A percentile compares a stretch with the other conserved stretches of the same genome.
Conservation (phyloP, 164 flowering plant species). For the Magnolia officinalis region DNA sequence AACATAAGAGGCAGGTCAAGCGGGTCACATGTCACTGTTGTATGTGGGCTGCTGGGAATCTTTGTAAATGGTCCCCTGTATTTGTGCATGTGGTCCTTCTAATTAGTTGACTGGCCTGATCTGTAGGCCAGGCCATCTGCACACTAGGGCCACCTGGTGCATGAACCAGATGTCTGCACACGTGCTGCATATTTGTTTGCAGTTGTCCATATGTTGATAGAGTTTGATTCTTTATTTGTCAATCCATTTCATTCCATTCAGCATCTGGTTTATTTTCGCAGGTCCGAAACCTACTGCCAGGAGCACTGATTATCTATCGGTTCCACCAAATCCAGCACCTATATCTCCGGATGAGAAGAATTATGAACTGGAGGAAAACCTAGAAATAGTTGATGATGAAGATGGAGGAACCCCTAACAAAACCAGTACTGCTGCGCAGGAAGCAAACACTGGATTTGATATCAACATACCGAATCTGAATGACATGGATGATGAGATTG, state of each 20-base stretch:
- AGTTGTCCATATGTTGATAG: too few species aligned
- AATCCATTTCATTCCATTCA: background rate
- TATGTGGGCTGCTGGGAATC: too few species aligned
- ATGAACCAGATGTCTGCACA: too few species aligned
- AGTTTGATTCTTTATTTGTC: background rate
- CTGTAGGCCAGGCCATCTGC: too few species aligned
- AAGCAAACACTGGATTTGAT: constrained; percentile 33
- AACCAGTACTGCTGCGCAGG: constrained; percentile 21
- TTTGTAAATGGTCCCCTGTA: too few species aligned
- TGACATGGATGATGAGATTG: constrained; percentile 77
- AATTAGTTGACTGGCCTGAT: too few species aligned
- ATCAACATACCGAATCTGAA: constrained; percentile 45
- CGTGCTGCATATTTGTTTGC: too few species aligned
- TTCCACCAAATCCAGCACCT: constrained; percentile 21
- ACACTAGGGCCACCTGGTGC: too few species aligned
- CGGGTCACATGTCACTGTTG: too few species aligned
- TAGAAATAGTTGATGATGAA: constrained; percentile 52
- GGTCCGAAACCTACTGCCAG: constrained; percentile 39
- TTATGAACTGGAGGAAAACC: constrained; percentile 47
- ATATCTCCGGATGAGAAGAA: constrained; percentile 36
- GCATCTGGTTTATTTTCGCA: constrained; percentile 17
- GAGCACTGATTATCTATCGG: constrained; percentile 22
- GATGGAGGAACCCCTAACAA: constrained; percentile 34
- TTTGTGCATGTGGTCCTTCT: too few species aligned
- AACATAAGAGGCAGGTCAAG: too few species aligned